A percentile compares a stretch with the other conserved stretches of the same genome.
Evolutionary conservation across 2,329 filamentous ascomycete species (phyloP).

Genomic region (Acarospora socialis): DNA sequence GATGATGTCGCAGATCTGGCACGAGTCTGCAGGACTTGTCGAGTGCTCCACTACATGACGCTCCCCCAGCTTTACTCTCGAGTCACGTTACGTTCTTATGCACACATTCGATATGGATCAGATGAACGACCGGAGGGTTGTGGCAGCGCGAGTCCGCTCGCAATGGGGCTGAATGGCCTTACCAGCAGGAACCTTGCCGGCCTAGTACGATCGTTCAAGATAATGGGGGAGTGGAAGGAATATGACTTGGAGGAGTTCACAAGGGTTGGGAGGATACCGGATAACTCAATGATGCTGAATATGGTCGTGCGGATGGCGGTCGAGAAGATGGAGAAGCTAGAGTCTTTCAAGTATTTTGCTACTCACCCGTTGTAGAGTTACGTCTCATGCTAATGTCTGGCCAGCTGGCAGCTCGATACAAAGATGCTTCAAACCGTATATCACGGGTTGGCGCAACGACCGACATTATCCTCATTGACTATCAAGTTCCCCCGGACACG

Average conservation of each 20-base stretch:
- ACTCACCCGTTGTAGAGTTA: background rate
- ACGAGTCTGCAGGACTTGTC: slow-evolving; percentile 44
- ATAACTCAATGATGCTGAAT: slow-evolving; percentile 50
- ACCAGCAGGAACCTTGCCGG: slow-evolving; percentile 40
- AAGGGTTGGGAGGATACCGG: slow-evolving; percentile 43
- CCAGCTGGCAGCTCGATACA: slow-evolving; percentile 45
- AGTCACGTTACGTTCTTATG: slow-evolving; percentile 43
- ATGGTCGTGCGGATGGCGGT: slow-evolving; percentile 44
- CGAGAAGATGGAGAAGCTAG: slow-evolving; percentile 42
- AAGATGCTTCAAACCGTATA: slow-evolving; percentile 47
- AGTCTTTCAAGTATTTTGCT: slow-evolving; percentile 35
- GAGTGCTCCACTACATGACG: slow-evolving; percentile 50
- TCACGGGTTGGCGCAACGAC: slow-evolving; percentile 36
- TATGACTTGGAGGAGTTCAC: slow-evolving; percentile 43
- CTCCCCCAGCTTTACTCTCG: slow-evolving; percentile 45
- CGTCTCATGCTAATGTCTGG: background rate
- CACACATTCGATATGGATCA: slow-evolving; percentile 40
- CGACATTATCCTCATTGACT: slow-evolving; percentile 38
- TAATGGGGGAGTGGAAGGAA: slow-evolving; percentile 45
- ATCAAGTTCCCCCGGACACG: slow-evolving; percentile 42
- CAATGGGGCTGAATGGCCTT: slow-evolving; percentile 48
- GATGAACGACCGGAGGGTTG: slow-evolving; percentile 45
- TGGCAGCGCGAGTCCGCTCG: slow-evolving; percentile 48
- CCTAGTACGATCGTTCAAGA: slow-evolving; percentile 37
- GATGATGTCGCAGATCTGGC: slow-evolving; percentile 45